Base-by-base conservation (phyloP, 2,329 filamentous ascomycete species). In the Penicillium sp. region DNA sequence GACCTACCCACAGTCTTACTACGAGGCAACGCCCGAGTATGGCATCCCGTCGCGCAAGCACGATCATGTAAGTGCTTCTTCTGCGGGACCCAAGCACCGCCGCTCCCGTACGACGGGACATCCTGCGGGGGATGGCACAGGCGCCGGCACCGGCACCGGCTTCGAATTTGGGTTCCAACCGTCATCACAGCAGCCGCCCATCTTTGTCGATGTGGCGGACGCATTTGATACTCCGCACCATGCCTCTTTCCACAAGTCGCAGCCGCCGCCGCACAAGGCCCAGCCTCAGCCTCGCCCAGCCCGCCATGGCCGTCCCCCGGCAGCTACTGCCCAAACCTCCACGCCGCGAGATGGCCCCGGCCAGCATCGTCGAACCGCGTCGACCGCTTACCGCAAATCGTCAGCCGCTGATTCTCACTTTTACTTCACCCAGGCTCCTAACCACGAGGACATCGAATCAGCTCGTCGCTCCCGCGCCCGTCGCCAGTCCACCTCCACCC, bases 11-110 rank as follows among this genome's bases (percentile, higher is more conserved):
- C 76, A 79, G 55, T 73, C 75, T 60, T 82, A 80, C 70, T 80
- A 83, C 68, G 79, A 83, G 52, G 63, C 74, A 55, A 76, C 75
- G 68, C 77, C 78, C 71, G 76, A 82, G 75, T 76, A 84, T 81
- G 75, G 81, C 79, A 75, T 82, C 64, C 78, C 79, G 78, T 80
- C 83, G 78, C 78, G 76, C 73, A 80, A 80, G 74, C 82, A 84
- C 76, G 85, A 88, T 78, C 83, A 85, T 87, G 86, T 88, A 87
- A 88, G 86, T 88, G 83, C 81, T 82, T 83, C 80, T 78, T 76
- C 73, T 73, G 76, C 76, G 74, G 76, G 71, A 68, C 68, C 69
- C 63, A 71, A 70, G 64, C 67, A 72, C 73, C 73, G 76, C 76
- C 81, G 81, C 68, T 78, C 78, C 72, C 82, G 83, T 71, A 81